phyloP scores from a whole-genome alignment of 1,139 yeast species.

The Meyerozyma athensensis region DNA sequence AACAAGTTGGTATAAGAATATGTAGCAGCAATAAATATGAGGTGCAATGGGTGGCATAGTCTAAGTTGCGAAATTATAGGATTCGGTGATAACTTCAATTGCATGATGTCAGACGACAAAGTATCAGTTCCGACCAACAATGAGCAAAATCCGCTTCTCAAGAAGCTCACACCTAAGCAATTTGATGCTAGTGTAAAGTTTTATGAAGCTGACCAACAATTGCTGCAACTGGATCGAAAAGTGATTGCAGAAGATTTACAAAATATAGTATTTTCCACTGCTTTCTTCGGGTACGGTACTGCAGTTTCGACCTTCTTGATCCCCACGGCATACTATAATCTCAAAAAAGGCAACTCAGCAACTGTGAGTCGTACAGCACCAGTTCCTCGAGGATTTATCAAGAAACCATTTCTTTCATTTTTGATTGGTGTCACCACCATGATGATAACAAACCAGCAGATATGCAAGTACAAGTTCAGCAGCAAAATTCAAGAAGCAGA shows the following conservation, averaged over 20 bases:
- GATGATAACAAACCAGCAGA: slow-evolving; percentile 22
- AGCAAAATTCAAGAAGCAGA: slow-evolving; percentile 14
- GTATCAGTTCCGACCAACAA: slow-evolving; percentile 4
- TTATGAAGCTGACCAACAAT: slow-evolving; percentile 39
- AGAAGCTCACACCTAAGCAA: slow-evolving; percentile 29
- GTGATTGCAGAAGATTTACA: slow-evolving; percentile 29
- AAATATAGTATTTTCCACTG: slow-evolving; percentile 21
- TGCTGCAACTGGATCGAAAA: slow-evolving; percentile 27
- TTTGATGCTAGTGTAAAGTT: slow-evolving; percentile 36
- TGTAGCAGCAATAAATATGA: too few species aligned
- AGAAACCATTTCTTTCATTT: slow-evolving; percentile 33
- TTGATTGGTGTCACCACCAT: slow-evolving; percentile 26
- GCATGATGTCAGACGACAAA: slow-evolving; percentile 4
- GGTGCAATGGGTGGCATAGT: slow-evolving; percentile 1
- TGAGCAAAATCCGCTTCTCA: slow-evolving; percentile 24
- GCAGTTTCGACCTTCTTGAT: slow-evolving; percentile 16
- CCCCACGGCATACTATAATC: slow-evolving; percentile 23
- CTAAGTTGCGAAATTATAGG: too few species aligned
- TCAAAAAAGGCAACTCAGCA: neutral
- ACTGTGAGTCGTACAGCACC: slow-evolving; percentile 3
- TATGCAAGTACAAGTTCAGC: slow-evolving; percentile 22
- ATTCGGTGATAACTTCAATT: neutral
- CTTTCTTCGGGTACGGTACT: slow-evolving; percentile 20
- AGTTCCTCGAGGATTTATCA: slow-evolving; percentile 11
- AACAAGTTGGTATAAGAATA: slow-evolving; percentile 41